phyloP scores from a whole-genome alignment of 2,329 filamentous ascomycete species.

The Raffaelea albimanens region DNA sequence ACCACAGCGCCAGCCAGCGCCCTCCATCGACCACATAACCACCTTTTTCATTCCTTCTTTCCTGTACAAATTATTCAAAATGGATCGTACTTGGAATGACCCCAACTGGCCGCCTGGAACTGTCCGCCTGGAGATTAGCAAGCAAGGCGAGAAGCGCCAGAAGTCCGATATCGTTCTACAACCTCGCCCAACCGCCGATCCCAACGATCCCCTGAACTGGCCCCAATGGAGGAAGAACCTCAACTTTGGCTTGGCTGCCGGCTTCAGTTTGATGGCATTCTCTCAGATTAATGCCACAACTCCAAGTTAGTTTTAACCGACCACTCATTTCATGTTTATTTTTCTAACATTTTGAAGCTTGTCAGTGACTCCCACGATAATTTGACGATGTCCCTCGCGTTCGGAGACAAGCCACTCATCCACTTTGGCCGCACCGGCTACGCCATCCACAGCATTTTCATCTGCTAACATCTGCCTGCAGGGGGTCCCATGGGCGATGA shows the following conservation, averaged over 20 bases:
- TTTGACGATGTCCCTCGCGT: too few species aligned
- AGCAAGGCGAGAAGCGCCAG: constrained; percentile 10
- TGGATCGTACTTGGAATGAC: neutral
- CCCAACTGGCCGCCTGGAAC: neutral
- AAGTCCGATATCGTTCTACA: constrained; percentile 40
- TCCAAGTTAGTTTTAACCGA: constrained; percentile 11
- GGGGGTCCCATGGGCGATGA: constrained; percentile 20
- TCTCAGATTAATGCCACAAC: constrained; percentile 35
- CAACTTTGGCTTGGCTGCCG: constrained; percentile 37
- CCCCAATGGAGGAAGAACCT: constrained; percentile 33
- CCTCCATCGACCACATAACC: too few species aligned
- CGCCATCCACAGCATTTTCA: constrained; percentile 21
- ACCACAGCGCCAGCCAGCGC: too few species aligned
- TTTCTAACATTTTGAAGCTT: too few species aligned
- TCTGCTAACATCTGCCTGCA: too few species aligned
- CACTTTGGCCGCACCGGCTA: too few species aligned
- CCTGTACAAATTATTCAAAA: too few species aligned
- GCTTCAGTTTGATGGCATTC: constrained; percentile 37
- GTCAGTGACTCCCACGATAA: too few species aligned
- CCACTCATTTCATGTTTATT: too few species aligned
- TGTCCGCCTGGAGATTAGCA: neutral
- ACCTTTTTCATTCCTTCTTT: too few species aligned
- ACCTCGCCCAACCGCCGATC: constrained; percentile 37
- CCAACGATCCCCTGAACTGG: constrained; percentile 44
- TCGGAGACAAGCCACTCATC: too few species aligned